phyloP scores from a whole-genome alignment of 495 filamentous ascomycete species.

The Cenococcum geophilum region DNA sequence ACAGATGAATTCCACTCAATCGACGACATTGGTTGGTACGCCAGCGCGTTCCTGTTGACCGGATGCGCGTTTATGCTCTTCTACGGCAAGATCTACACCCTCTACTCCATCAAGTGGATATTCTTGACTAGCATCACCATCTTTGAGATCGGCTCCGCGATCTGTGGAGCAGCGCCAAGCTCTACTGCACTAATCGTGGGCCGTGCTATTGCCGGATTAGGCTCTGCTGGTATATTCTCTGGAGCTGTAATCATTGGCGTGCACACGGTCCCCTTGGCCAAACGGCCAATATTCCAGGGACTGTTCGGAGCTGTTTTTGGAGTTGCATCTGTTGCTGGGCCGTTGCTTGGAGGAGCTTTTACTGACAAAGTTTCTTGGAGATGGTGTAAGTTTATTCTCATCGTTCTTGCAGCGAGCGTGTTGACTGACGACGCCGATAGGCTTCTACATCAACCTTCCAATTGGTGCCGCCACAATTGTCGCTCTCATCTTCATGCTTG shows the following conservation, averaged over 20 bases:
- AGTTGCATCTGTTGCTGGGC: slow-evolving; percentile 53
- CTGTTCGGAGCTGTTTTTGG: slow-evolving; percentile 74
- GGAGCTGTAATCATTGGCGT: slow-evolving; percentile 78
- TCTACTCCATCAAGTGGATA: slow-evolving; percentile 63
- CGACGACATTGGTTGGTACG: slow-evolving; percentile 31
- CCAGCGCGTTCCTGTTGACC: slow-evolving; percentile 28
- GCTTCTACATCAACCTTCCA: slow-evolving; percentile 45
- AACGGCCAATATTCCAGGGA: slow-evolving; percentile 67
- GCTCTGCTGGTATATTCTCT: slow-evolving; percentile 75
- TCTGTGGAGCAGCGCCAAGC: slow-evolving; percentile 72
- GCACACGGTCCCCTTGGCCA: slow-evolving; percentile 65
- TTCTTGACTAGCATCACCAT: slow-evolving; percentile 65
- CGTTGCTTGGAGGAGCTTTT: slow-evolving; percentile 38
- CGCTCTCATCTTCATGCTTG: slow-evolving; percentile 48
- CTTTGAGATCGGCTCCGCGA: slow-evolving; percentile 75
- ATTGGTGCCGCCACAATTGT: slow-evolving; percentile 58
- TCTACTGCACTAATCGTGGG: slow-evolving; percentile 75
- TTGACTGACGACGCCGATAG: slow-evolving; percentile 37
- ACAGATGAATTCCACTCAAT: slow-evolving; percentile 32
- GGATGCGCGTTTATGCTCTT: slow-evolving; percentile 58
- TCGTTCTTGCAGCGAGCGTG: neutral
- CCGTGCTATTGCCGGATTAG: slow-evolving; percentile 77
- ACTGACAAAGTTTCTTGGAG: slow-evolving; percentile 57
- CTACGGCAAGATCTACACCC: slow-evolving; percentile 75
- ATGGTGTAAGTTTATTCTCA: slow-evolving; percentile 55